A percentile compares a stretch with the other conserved stretches of the same genome.
phyloP scores from a whole-genome alignment of 1,139 yeast species.

The Saccharomycopsis crataegensis region DNA sequence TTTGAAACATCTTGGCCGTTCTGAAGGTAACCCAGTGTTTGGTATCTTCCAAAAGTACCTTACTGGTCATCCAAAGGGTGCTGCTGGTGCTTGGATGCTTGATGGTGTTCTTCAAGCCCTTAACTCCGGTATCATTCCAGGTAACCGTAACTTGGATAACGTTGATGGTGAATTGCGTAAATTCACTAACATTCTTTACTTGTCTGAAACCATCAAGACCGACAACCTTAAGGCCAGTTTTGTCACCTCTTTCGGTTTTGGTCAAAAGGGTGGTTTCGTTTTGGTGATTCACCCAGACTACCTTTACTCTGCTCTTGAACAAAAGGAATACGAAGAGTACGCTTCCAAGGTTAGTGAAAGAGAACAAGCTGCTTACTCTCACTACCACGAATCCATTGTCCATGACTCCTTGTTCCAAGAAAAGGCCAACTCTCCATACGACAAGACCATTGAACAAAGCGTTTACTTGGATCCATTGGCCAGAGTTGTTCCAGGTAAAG shows the following conservation, averaged over 20 bases:
- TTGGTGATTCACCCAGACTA: constrained; percentile 89
- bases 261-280: constrained; percentile 99
- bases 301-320: constrained; percentile 75
- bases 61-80: constrained; percentile 99
- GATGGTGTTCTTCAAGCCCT: constrained; percentile 95
- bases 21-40: constrained; percentile 94
- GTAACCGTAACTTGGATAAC: constrained; percentile 98
- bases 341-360: constrained; percentile 66
- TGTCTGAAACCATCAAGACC: constrained; percentile 88
- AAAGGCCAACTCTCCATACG: constrained; percentile 89
- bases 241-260: constrained; percentile 96
- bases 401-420: constrained; percentile 88
- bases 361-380: constrained; percentile 87
- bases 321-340: constrained; percentile 61
- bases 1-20: constrained; percentile 93
- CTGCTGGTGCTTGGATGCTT: constrained; percentile 99
- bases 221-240: constrained; percentile 98
- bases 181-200: constrained; percentile 84
- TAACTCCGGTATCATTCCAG: constrained; percentile 92
- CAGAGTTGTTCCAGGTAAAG: constrained; percentile 54
- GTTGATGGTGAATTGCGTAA: constrained; percentile 77
- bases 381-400: constrained; percentile 92
- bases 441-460: constrained; percentile 74
- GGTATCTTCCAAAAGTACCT: constrained; percentile 98
- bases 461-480: constrained; percentile 97